A percentile compares a stretch with the other conserved stretches of the same genome.
Conservation (phyloP, 345 rosid species). For the Tarenaya hassleriana region DNA sequence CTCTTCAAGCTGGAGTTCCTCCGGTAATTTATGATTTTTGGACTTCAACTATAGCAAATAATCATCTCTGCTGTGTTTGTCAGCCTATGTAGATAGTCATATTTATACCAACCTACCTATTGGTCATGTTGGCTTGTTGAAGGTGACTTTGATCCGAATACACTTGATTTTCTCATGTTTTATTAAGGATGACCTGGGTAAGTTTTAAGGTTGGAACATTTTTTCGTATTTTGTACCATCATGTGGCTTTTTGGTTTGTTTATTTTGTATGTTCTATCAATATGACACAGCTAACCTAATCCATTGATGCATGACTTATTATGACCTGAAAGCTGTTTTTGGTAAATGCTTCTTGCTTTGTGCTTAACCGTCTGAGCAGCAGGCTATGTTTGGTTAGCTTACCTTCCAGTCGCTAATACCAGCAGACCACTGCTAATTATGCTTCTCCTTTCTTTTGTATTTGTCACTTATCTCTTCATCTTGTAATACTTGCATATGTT, state of each 20-base stretch:
- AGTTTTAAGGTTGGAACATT: too few relatives aligned
- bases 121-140: too few relatives aligned
- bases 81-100: neutral
- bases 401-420: too few relatives aligned
- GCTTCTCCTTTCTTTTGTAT: neutral
- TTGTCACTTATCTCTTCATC: neutral
- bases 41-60: constrained; percentile 14
- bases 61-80: constrained; percentile 15
- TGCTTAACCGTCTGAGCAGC: constrained; percentile 9
- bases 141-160: too few relatives aligned
- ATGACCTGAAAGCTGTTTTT: constrained; percentile 15
- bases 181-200: too few relatives aligned
- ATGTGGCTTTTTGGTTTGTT: too few relatives aligned
- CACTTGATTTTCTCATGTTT: too few relatives aligned
- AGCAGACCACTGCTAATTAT: constrained; percentile 8
- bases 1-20: constrained; percentile 97
- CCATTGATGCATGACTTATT: constrained; percentile 13
- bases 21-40: constrained; percentile 54
- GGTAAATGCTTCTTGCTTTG: constrained; percentile 9
- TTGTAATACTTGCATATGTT: constrained; percentile 18
- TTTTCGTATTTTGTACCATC: too few relatives aligned
- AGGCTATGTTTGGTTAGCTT: too few relatives aligned
- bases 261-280: constrained; percentile 1
- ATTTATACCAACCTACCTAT: too few relatives aligned
- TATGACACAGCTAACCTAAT: constrained; percentile 20